Evolutionary conservation across 768 basidiomycete species (phyloP), one percentile per base, ranked within the genome.

Genomic region (Lyophyllum atratum): DNA sequence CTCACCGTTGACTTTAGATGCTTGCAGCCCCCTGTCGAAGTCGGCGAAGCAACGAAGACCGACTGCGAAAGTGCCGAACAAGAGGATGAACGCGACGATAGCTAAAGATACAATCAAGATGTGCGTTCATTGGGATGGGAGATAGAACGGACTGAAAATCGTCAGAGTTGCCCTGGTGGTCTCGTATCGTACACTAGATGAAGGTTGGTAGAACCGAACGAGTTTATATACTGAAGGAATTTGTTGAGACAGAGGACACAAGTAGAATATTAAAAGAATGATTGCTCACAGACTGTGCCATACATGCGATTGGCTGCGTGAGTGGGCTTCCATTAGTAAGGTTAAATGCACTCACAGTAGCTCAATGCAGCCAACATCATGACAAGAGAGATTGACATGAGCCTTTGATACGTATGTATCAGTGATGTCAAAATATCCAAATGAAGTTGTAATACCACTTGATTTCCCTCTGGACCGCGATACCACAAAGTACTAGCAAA

Each of bases 131-230:
- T n/a, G 28, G 25, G 8, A n/a, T 28, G 39, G 24, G 47, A 26
- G 15, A 49, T 15, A 26, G 1, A 22, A 76, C 83, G 48, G 66
- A 94, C 92, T 90, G 77, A 93, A 94, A 28, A 85, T 79, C 4
- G 91, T 92, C 12, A 94, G 75, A 8, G 92, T 90, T 50, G 84
- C 86, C 51, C 92, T 80, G 19, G 92, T 93, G n/a, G 89, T 85
- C 22, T 70, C 64, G 64, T 94, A 94, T 60, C 80, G 75, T 0
- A 39, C 61, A 45, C 70, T 61, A 7, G 88, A 85, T 3, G 65
- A 59, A 3, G 90, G 89, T 24, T 83, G 73, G 67, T 90, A 94
- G 75, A 93, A 90, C 21, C 92, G 85, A 58, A 87, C 83, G n/a
- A 94, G 80, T 66, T 94, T 94, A 70, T 88, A 94, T 49, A 93